A percentile compares a stretch with the other conserved stretches of the same genome.
phyloP scores from a whole-genome alignment of 352 stramenopile species.

The Phytophthora cactorum region DNA sequence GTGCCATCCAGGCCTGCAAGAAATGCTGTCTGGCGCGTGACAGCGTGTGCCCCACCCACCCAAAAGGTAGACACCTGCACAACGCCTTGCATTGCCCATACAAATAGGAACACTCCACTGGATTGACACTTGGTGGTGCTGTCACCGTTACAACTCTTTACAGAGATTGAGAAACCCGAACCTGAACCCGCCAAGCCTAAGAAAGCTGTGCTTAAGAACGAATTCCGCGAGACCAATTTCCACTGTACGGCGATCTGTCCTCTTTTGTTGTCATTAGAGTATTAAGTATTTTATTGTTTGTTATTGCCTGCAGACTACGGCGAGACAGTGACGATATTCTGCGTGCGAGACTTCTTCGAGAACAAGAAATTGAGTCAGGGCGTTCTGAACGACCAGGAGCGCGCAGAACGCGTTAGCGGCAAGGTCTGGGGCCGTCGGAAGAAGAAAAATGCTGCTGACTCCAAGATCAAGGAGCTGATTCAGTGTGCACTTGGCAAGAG shows the following conservation, averaged over 20 bases:
- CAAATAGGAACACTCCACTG: conserved; percentile 1
- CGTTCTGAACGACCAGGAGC: conserved; percentile 79
- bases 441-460: conserved; percentile 31
- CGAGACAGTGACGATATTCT: conserved; percentile 84
- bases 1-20: conserved; percentile 65
- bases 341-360: conserved; percentile 72
- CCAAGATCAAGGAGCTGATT: conserved; percentile 50
- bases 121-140: conserved; percentile 6
- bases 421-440: conserved; percentile 40
- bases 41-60: conserved; percentile 47
- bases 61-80: conserved; percentile 26
- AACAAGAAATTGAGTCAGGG: conserved; percentile 75
- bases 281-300: conserved; percentile 5
- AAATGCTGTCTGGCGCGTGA: conserved; percentile 66
- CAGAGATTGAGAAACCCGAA: conserved; percentile 35
- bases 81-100: conserved; percentile 1
- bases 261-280: neutral
- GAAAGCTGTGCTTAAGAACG: conserved; percentile 73
- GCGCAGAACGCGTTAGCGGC: conserved; percentile 60
- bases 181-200: conserved; percentile 22
- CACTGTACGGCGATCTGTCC: conserved; percentile 49
- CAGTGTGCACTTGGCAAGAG: conserved; percentile 50
- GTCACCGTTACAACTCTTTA: neutral
- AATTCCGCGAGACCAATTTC: conserved; percentile 82
- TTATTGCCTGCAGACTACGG: conserved; percentile 56